phyloP scores from a whole-genome alignment of 768 basidiomycete genomes.

The Termitomyces sp. region DNA sequence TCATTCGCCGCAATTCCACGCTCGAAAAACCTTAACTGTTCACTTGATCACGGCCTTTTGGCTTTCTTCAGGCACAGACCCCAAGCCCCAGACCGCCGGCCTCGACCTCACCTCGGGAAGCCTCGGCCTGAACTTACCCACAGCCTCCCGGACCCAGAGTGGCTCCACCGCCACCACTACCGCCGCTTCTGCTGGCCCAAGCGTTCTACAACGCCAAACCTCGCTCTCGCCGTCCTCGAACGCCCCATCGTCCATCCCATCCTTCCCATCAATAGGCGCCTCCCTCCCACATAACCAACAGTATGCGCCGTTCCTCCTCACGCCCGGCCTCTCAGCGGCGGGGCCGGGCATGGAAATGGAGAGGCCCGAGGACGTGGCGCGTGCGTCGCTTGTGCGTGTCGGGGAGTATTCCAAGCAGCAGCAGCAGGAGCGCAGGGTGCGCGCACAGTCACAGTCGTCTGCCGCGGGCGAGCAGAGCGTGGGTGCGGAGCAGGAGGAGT shows the following conservation, averaged over 20 bases:
- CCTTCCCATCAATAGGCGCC: not conserved
- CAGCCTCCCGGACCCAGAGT: not conserved
- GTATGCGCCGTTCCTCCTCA: slow-evolving; percentile 46
- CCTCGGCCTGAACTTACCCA: not conserved
- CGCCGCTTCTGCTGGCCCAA: not conserved
- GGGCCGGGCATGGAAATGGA: slow-evolving; percentile 28
- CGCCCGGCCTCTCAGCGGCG: slow-evolving; percentile 13
- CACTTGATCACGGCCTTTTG: not conserved
- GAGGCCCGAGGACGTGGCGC: slow-evolving; percentile 39
- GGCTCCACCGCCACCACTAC: not conserved
- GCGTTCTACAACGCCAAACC: not conserved
- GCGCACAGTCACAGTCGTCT: not conserved
- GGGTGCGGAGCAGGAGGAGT: slow-evolving; percentile 12
- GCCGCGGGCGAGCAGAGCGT: not conserved
- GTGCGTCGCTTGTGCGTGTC: slow-evolving; percentile 70
- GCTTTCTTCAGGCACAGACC: slow-evolving; percentile 4
- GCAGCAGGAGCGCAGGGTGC: slow-evolving; percentile 5
- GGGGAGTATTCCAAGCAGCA: slow-evolving; percentile 64
- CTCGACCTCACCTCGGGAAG: not conserved
- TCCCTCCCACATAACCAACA: slow-evolving; percentile 9
- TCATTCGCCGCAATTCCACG: not conserved
- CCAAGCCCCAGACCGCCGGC: not conserved
- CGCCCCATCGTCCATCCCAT: not conserved
- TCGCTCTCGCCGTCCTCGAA: not conserved
- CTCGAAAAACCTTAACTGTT: not conserved